phyloP scores from a whole-genome alignment of 768 basidiomycete species.

The Pleurotus ostreatus region DNA sequence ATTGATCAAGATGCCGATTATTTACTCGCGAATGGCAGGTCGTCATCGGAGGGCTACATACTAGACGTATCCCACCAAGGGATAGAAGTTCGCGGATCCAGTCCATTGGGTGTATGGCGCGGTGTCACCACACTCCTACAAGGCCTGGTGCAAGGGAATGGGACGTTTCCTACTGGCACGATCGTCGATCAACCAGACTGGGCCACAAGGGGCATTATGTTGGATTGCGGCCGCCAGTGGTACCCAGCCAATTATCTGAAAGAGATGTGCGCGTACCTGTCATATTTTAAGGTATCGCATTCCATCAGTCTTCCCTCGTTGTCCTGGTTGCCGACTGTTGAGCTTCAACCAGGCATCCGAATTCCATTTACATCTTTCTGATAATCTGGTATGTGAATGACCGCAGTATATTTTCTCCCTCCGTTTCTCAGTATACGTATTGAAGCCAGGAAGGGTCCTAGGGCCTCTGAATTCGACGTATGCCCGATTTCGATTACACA shows the following conservation, averaged over 20 bases:
- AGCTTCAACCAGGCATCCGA: constrained; percentile 9
- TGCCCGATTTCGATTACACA: constrained; percentile 16
- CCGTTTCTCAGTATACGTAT: not conserved
- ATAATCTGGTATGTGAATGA: constrained; percentile 15
- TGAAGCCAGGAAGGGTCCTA: constrained; percentile 12
- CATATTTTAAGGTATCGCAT: constrained; percentile 18
- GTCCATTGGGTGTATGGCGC: constrained; percentile 37
- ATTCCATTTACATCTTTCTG: constrained; percentile 18
- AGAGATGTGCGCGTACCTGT: not conserved
- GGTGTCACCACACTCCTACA: constrained; percentile 40
- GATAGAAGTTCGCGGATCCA: constrained; percentile 28
- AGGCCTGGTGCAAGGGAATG: constrained; percentile 23
- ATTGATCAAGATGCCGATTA: constrained; percentile 21
- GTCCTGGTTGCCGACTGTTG: not conserved
- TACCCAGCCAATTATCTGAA: constrained; percentile 21
- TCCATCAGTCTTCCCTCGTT: not conserved
- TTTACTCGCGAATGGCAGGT: constrained; percentile 29
- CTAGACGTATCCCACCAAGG: constrained; percentile 24
- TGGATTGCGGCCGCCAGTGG: constrained; percentile 44
- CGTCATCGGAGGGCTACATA: constrained; percentile 36
- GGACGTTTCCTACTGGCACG: constrained; percentile 28
- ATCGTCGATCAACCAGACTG: constrained; percentile 38
- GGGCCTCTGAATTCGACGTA: constrained; percentile 11
- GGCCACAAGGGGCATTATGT: constrained; percentile 42
- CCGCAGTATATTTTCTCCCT: not conserved